Evolutionary conservation across 306 rosid species (phyloP).

Genomic region (Rosa persica): DNA sequence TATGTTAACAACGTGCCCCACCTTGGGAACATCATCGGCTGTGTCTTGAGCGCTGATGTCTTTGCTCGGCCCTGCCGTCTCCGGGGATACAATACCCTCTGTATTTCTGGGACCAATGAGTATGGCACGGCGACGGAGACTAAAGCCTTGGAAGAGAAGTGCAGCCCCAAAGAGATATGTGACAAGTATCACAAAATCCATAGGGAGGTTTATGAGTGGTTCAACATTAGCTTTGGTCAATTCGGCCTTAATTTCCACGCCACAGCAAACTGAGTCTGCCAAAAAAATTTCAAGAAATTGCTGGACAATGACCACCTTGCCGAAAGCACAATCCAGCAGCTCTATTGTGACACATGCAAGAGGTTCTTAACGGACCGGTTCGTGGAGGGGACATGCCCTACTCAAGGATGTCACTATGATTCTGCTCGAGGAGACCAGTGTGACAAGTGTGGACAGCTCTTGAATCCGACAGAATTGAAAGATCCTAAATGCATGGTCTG

Average conservation of each 20-base stretch:
- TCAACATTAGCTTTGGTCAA: neutral
- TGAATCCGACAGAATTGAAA: neutral
- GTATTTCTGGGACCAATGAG: neutral
- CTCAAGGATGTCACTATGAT: neutral
- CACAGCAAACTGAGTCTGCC: neutral
- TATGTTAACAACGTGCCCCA: constrained; percentile 94
- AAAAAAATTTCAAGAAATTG: neutral
- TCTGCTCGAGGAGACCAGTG: neutral
- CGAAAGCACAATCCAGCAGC: neutral
- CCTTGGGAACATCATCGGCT: constrained; percentile 89
- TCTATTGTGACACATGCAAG: neutral
- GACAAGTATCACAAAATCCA: neutral
- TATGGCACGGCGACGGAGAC: neutral
- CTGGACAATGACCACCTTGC: neutral
- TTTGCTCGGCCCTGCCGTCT: neutral
- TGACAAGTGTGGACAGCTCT: neutral
- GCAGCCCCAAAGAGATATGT: neutral
- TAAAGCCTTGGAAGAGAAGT: neutral
- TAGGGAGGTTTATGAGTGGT: constrained; percentile 20
- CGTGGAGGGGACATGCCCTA: neutral
- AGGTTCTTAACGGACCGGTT: neutral
- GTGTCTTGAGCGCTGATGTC: neutral
- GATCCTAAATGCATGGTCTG: neutral
- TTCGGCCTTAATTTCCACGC: neutral
- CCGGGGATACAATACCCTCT: neutral